Conservation (phyloP, 371 early-diverging fungal genomes). For the Mucor saturninus region DNA sequence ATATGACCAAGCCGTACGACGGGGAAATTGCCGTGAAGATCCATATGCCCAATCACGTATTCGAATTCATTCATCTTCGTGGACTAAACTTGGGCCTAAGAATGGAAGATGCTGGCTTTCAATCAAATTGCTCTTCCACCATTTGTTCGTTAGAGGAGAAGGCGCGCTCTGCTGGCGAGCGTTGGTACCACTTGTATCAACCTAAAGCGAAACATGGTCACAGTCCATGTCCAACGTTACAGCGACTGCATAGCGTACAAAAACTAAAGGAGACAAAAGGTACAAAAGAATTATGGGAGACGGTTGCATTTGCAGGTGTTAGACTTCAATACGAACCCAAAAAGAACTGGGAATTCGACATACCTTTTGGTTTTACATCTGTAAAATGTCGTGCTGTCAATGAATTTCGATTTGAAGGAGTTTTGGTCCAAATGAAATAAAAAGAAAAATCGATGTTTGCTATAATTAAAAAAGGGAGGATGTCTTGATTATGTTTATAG, state of each 20-base stretch:
- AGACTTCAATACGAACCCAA: slow-evolving; percentile 18
- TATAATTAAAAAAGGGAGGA: too few relatives aligned
- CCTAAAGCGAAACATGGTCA: neutral
- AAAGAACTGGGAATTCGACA: slow-evolving; percentile 16
- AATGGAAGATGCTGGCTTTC: slow-evolving; percentile 22
- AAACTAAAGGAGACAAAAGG: slow-evolving; percentile 2
- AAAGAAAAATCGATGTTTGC: neutral
- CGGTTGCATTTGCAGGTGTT: slow-evolving; percentile 10
- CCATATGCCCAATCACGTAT: slow-evolving; percentile 19
- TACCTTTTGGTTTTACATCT: slow-evolving; percentile 19
- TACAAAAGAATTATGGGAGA: slow-evolving; percentile 14
- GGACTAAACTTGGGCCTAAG: slow-evolving; percentile 16
- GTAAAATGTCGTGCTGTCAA: slow-evolving; percentile 15
- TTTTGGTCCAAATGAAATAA: neutral
- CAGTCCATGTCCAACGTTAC: neutral
- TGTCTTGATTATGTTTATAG: too few relatives aligned
- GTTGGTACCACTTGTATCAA: slow-evolving; percentile 27
- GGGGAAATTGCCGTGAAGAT: slow-evolving; percentile 17
- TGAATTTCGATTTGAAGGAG: slow-evolving; percentile 16
- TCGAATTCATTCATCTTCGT: slow-evolving; percentile 13
- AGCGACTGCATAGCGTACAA: neutral
- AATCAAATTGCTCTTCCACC: slow-evolving; percentile 12
- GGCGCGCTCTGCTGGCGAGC: neutral
- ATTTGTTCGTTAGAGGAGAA: slow-evolving; percentile 17
- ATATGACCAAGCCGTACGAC: slow-evolving; percentile 23